Conservation (phyloP, 345 rosid genomes). For the Eucalyptus melliodora region DNA sequence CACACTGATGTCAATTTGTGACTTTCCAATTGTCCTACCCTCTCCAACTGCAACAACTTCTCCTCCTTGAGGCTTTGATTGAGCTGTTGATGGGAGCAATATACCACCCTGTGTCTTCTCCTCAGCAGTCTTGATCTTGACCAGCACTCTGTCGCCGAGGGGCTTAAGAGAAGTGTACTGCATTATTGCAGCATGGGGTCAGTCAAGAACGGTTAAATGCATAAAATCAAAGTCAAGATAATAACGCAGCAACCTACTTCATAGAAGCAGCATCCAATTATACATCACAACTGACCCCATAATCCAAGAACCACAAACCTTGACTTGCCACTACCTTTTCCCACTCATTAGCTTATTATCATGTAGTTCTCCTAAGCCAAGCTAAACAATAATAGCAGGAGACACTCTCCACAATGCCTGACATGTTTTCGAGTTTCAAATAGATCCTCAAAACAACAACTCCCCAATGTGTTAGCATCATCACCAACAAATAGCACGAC, state of each 20-base stretch:
- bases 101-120: constrained; percentile 82
- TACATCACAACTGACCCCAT: neutral
- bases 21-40: constrained; percentile 63
- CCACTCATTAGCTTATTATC: neutral
- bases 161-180: constrained; percentile 83
- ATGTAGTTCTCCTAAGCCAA: neutral
- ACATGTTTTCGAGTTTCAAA: neutral
- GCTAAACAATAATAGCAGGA: neutral
- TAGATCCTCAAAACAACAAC: neutral
- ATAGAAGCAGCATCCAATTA: neutral
- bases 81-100: constrained; percentile 75
- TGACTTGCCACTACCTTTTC: neutral
- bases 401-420: neutral
- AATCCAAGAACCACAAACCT: neutral
- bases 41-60: constrained; percentile 92
- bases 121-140: constrained; percentile 72
- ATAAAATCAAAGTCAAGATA: neutral
- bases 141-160: constrained; percentile 80
- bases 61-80: constrained; percentile 82
- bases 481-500: neutral
- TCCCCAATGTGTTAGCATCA: neutral
- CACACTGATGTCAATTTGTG: constrained; percentile 35
- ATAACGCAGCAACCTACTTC: neutral
- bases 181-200: neutral
- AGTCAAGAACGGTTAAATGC: neutral